Evolutionary conservation across 257 asterid genomes (phyloP).

Genomic region (Craterostigma plantagineum): DNA sequence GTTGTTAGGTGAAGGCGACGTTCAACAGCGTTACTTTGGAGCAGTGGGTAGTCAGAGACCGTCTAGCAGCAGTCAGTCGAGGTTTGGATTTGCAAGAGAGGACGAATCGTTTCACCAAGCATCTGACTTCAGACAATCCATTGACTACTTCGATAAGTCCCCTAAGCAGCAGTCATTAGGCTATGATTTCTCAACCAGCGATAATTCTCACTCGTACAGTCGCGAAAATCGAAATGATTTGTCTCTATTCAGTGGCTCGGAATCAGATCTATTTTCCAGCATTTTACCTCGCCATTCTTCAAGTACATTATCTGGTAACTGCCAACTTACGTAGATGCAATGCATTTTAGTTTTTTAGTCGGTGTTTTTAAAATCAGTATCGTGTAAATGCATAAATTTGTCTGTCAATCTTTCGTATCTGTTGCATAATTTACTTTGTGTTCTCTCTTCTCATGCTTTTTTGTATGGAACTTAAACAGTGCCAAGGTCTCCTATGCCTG

Average conservation of each 20-base stretch:
- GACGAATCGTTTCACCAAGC: conserved; percentile 25
- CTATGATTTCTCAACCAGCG: conserved; percentile 27
- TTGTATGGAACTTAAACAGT: conserved; percentile 22
- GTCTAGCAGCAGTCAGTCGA: conserved; percentile 56
- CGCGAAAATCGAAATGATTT: conserved; percentile 21
- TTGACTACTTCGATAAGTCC: conserved; percentile 23
- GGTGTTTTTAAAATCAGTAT: conserved; percentile 1
- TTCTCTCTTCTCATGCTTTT: conserved; percentile 1
- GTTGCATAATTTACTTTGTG: no score
- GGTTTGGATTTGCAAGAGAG: conserved; percentile 94
- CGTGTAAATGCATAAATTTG: no score
- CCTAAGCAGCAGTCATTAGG: conserved; percentile 25
- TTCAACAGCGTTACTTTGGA: conserved; percentile 27
- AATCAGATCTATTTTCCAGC: conserved; percentile 28
- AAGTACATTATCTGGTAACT: conserved; percentile 53
- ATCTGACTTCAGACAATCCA: conserved; percentile 25
- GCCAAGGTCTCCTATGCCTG: conserved; percentile 74
- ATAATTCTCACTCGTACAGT: conserved; percentile 22
- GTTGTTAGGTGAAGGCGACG: conserved; percentile 43
- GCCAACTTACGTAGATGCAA: not conserved
- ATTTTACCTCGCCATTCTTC: conserved; percentile 27
- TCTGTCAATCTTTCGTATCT: conserved; percentile 1
- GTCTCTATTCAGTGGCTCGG: conserved; percentile 28
- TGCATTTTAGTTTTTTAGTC: not conserved
- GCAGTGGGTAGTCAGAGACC: conserved; percentile 39